Evolutionary conservation across 331 rosid species (phyloP).

Genomic region (Malus hybrid): DNA sequence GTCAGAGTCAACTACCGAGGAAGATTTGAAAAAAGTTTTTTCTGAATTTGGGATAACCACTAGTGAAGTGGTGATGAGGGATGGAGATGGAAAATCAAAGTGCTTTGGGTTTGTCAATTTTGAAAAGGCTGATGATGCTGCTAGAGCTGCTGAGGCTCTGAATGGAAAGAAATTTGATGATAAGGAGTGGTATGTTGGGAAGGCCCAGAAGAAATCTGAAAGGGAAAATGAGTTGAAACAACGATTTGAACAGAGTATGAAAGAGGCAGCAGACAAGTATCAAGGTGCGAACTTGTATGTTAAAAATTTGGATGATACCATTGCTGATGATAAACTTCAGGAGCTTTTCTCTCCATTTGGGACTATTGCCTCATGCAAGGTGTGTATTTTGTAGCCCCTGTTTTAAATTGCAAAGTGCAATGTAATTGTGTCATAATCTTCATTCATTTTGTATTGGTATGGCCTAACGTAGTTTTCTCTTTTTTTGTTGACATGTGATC

Average conservation of each 20-base stretch:
- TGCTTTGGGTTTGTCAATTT: conserved; percentile 94
- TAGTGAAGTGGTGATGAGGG: conserved; percentile 88
- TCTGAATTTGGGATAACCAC: conserved; percentile 75
- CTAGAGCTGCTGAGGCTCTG: conserved; percentile 76
- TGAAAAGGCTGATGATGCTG: conserved; percentile 86
- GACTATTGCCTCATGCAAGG: conserved; percentile 93
- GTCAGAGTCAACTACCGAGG: conserved; percentile 70
- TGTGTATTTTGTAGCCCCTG: conserved; percentile 24
- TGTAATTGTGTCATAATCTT: neutral
- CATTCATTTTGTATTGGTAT: neutral
- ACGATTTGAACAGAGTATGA: conserved; percentile 81
- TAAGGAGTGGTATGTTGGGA: conserved; percentile 94
- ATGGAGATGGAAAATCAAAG: conserved; percentile 84
- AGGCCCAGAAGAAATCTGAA: conserved; percentile 98
- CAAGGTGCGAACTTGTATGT: conserved; percentile 90
- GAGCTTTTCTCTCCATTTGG: conserved; percentile 79
- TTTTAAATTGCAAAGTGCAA: neutral
- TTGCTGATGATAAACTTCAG: conserved; percentile 71
- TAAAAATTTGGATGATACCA: conserved; percentile 77
- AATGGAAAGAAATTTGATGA: conserved; percentile 78
- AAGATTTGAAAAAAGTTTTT: conserved; percentile 60
- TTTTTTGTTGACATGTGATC: conserved; percentile 21
- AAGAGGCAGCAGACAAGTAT: conserved; percentile 92
- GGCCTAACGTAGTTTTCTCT: neutral
- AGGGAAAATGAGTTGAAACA: conserved; percentile 75